Base-by-base conservation (phyloP, 2,329 filamentous ascomycete species). In the Neonectria punicea region DNA sequence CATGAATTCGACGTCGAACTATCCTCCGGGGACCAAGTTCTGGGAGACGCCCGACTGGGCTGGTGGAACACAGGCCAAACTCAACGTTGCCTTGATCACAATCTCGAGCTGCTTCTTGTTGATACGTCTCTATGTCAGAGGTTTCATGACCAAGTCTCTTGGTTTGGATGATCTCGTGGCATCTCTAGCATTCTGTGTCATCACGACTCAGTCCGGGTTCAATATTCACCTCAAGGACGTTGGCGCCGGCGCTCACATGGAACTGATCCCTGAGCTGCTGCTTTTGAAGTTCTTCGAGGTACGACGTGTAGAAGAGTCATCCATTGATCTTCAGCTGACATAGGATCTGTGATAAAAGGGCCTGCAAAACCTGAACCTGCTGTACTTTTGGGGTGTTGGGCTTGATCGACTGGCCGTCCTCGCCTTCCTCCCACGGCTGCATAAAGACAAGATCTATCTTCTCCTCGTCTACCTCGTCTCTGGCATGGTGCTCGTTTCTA, bases 31-130 rank as follows among this genome's bases (percentile, higher is more conserved):
- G 22, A 58, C 56, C 20, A 43, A 58, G 10, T 58, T 58, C 56
- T 58, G 56, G 56, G 56, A 58, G 44, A 58, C 56, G 46, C 34
- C 56, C n/a, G 56, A 58, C 56, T 58, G 56, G 56, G 56, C 56
- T 4, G 56, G 56, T 30, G 56, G 56, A 22, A 51, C 56, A 43
- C 56, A 58, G 46, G 56, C 56, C 34, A 58, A 32, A 32, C 56
- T 58, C 46, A 58, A 58, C 46, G 51, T 58, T 58, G 56, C 56
- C 46, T 58, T 58, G 56, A 51, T 58, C 16, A 22, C 43, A 2
- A 43, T 58, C 16, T 58, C 56, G 6, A 10, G 34, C 22, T 58
- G 56, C 34, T 43, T 58, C 46, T 43, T 58, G 56, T 34, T 22
- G 46, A 58, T 47, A 4, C 56, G 56, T 43, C 46, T 58, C 5